Conservation (phyloP, 1,284 basidiomycete species). For the Singerocomus inundabilis region DNA sequence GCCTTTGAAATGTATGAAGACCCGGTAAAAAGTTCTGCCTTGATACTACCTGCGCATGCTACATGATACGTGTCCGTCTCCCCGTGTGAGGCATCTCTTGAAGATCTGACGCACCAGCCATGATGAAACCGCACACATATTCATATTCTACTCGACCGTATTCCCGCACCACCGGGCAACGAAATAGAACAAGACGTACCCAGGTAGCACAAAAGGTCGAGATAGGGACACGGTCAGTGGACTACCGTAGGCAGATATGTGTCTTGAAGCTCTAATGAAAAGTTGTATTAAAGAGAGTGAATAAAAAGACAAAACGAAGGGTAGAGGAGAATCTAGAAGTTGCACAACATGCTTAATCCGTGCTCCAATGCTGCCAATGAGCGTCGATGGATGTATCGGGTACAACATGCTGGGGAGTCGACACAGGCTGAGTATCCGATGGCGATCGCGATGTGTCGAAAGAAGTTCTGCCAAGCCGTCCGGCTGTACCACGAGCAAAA, state of each 20-base stretch:
- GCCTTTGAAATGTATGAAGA: too few relatives aligned
- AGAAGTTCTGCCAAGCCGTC: constrained; percentile 21
- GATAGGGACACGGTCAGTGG: neutral
- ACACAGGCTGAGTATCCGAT: constrained; percentile 11
- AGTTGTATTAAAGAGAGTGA: neutral
- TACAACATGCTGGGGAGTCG: constrained; percentile 9
- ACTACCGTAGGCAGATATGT: neutral
- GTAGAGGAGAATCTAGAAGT: neutral
- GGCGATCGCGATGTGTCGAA: constrained; percentile 21
- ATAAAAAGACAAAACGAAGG: constrained; percentile 19
- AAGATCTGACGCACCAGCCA: too few relatives aligned
- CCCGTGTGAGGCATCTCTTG: too few relatives aligned
- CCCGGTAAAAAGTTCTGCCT: too few relatives aligned
- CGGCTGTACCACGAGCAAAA: constrained; percentile 16
- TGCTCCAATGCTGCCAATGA: constrained; percentile 22
- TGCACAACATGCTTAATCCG: constrained; percentile 13
- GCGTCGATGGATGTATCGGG: constrained; percentile 14
- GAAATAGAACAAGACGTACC: neutral
- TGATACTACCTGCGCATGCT: too few relatives aligned
- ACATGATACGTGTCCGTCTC: too few relatives aligned
- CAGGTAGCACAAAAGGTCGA: constrained; percentile 4
- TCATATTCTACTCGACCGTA: neutral
- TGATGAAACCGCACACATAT: too few relatives aligned
- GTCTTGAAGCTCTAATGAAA: constrained; percentile 3
- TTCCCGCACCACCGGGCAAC: neutral